These are phyloP conservation scores for Epichloe festucae DNA, from an alignment of 2,329 filamentous ascomycete species.

Conservation along the genomic window DNA sequence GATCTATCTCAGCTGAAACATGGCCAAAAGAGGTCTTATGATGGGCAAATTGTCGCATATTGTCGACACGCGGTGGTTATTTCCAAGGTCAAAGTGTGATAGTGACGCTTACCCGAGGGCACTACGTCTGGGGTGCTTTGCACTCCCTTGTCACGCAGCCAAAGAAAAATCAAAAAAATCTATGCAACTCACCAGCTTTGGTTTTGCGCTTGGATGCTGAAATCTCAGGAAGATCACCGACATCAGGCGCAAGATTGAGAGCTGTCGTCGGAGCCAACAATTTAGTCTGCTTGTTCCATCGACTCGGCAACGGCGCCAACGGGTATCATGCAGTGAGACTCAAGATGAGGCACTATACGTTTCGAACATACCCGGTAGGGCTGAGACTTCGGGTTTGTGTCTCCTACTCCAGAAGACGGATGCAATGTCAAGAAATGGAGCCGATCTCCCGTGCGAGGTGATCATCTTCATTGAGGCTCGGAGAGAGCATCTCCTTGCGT, in stretches of 20 bases:
- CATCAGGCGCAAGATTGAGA: not conserved
- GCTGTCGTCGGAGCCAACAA: not conserved
- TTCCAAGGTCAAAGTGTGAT: not conserved
- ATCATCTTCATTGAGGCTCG: slow-evolving; percentile 3
- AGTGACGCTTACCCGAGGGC: not conserved
- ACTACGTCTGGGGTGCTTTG: not conserved
- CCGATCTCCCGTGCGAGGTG: slow-evolving; percentile 8
- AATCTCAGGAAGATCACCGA: not conserved
- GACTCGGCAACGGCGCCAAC: slow-evolving; percentile 4
- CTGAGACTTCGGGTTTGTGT: slow-evolving; percentile 7
- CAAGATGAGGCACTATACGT: slow-evolving; percentile 6
- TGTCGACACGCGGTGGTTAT: not conserved
- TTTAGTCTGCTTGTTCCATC: not conserved
- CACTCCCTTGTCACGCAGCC: not conserved
- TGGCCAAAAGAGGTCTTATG: not conserved
- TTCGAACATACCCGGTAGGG: slow-evolving; percentile 7
- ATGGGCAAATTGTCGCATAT: not conserved
- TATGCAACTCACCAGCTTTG: not conserved
- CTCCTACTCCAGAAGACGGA: not conserved
- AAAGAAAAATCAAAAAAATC: not conserved
- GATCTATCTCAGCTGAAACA: not conserved
- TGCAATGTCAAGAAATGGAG: not conserved
- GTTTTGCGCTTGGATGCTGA: not conserved
- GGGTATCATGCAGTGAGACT: slow-evolving; percentile 7
- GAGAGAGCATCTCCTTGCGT: not conserved